phyloP scores from a whole-genome alignment of 176 grass and related monocot species.

The Pontederia paniculata region DNA sequence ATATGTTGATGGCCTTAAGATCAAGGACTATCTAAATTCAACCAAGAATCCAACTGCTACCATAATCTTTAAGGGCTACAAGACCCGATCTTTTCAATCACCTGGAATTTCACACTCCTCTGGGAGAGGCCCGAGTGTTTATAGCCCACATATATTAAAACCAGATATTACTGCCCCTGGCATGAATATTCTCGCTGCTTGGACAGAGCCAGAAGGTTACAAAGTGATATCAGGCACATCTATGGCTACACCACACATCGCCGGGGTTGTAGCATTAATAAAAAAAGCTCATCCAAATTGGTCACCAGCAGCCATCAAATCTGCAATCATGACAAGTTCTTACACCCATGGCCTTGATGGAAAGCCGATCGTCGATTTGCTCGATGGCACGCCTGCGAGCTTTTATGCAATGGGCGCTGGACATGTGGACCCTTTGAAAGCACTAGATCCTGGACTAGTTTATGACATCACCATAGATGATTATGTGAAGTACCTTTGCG shows the following conservation, averaged over 20 bases:
- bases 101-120: constrained; percentile 61
- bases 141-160: constrained; percentile 61
- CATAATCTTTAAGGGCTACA: constrained; percentile 50
- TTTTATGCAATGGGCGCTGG: constrained; percentile 85
- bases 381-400: constrained; percentile 58
- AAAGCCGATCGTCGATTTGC: constrained; percentile 59
- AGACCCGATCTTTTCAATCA: constrained; percentile 45
- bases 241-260: constrained; percentile 74
- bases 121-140: constrained; percentile 53
- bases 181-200: constrained; percentile 81
- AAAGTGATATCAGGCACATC: constrained; percentile 76
- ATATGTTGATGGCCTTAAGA: constrained; percentile 34
- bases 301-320: constrained; percentile 73
- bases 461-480: constrained; percentile 54
- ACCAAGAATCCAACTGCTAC: constrained; percentile 35
- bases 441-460: constrained; percentile 62
- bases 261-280: constrained; percentile 60
- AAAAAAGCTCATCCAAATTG: constrained; percentile 59
- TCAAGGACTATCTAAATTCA: constrained; percentile 47
- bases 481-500: constrained; percentile 77
- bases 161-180: constrained; percentile 78
- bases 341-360: constrained; percentile 38
- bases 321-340: constrained; percentile 87
- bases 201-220: constrained; percentile 38
- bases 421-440: constrained; percentile 56